phyloP scores from a whole-genome alignment of 2,329 filamentous ascomycete species.

The Fusarium clavum region DNA sequence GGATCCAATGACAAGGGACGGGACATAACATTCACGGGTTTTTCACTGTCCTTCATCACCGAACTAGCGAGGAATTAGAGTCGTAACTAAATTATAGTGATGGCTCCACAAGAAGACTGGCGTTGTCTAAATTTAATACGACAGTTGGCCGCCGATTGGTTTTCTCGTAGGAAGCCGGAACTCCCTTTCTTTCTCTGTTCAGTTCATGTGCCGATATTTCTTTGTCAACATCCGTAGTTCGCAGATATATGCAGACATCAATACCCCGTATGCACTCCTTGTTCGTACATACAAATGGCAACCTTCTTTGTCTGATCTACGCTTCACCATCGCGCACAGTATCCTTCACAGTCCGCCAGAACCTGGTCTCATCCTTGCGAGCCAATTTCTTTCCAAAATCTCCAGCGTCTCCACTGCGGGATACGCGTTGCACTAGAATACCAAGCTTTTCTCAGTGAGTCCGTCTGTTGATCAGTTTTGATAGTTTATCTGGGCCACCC shows the following conservation, averaged over 20 bases:
- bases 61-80: slow-evolving; percentile 33
- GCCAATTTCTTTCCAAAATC: slow-evolving; percentile 36
- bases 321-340: slow-evolving; percentile 30
- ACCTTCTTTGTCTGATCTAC: slow-evolving; percentile 27
- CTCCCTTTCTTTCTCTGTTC: neutral
- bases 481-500: slow-evolving; percentile 9
- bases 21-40: neutral
- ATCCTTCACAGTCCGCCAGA: slow-evolving; percentile 30
- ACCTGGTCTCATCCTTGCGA: slow-evolving; percentile 14
- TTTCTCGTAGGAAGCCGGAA: neutral
- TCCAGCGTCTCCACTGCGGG: slow-evolving; percentile 38
- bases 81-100: slow-evolving; percentile 32
- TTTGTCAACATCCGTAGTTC: neutral
- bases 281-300: slow-evolving; percentile 12
- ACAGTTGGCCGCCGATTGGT: slow-evolving; percentile 1
- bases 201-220: neutral
- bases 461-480: slow-evolving; percentile 33
- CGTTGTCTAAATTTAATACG: slow-evolving; percentile 34
- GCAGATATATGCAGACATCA: neutral
- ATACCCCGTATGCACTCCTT: neutral
- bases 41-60: slow-evolving; percentile 12
- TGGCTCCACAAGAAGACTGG: slow-evolving; percentile 4
- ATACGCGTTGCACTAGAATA: slow-evolving; percentile 39
- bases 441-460: slow-evolving; percentile 41
- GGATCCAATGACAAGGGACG: slow-evolving; percentile 26